phyloP scores from a whole-genome alignment of 192 early-diverging fungal genomes.

The Kickxella alabastrina region DNA sequence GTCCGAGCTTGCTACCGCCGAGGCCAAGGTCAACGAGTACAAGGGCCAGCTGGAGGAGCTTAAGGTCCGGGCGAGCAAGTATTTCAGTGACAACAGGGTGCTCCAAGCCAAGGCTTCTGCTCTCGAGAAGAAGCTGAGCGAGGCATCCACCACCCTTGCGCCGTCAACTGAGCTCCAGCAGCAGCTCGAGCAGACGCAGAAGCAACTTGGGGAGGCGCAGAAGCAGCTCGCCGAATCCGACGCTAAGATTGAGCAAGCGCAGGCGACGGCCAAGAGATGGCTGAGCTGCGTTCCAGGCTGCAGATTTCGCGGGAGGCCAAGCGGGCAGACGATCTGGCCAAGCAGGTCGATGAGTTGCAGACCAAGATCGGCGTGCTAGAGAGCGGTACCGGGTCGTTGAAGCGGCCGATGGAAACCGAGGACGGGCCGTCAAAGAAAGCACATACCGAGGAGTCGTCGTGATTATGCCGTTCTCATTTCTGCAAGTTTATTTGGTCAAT shows the following conservation, averaged over 20 bases:
- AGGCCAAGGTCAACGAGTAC: constrained; percentile 31
- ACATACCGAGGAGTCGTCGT: constrained; percentile 16
- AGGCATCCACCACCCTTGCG: background rate
- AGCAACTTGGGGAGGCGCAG: constrained; percentile 36
- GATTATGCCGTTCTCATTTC: background rate
- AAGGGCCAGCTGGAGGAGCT: constrained; percentile 40
- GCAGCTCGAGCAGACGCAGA: constrained; percentile 13
- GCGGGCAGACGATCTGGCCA: constrained; percentile 44
- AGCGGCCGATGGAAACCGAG: constrained; percentile 20
- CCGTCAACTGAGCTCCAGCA: background rate
- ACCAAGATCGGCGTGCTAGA: constrained; percentile 15
- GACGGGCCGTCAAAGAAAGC: constrained; percentile 43
- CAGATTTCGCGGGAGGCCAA: constrained; percentile 49
- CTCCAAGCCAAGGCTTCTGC: constrained; percentile 26
- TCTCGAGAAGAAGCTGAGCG: constrained; percentile 24
- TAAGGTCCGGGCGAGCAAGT: constrained; percentile 34
- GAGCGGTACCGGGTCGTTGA: constrained; percentile 11
- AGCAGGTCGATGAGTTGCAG: constrained; percentile 26
- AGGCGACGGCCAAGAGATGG: constrained; percentile 31
- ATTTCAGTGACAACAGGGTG: constrained; percentile 39
- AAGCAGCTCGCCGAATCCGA: constrained; percentile 42
- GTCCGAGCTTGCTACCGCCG: constrained; percentile 40
- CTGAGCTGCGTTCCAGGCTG: constrained; percentile 50
- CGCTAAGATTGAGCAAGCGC: constrained; percentile 36
- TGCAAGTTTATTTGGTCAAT: too few relatives aligned